Evolutionary conservation across 2,329 filamentous ascomycete species (phyloP).

Genomic region (Xylariaceae sp.): DNA sequence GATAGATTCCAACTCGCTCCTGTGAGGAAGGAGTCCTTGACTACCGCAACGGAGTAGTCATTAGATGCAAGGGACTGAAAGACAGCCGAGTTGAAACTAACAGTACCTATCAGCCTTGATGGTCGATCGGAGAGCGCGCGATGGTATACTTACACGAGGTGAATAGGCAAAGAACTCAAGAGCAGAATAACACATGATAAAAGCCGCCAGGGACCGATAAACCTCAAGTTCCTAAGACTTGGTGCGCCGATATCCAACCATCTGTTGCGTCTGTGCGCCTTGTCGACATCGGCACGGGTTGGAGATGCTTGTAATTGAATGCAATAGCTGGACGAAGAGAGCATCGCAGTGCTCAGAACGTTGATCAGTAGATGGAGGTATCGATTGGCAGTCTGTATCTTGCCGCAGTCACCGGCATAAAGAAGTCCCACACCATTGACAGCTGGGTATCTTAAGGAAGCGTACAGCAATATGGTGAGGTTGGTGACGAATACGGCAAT

Average conservation of each 20-base stretch:
- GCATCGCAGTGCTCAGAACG: slow-evolving; percentile 12
- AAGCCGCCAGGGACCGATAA: slow-evolving; percentile 9
- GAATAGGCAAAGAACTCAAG: slow-evolving; percentile 15
- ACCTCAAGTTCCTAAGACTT: slow-evolving; percentile 16
- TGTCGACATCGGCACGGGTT: slow-evolving; percentile 14
- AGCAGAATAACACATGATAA: slow-evolving; percentile 10
- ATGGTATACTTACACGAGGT: slow-evolving; percentile 14
- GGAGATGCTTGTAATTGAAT: slow-evolving; percentile 17
- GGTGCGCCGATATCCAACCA: slow-evolving; percentile 20
- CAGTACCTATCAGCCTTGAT: not conserved
- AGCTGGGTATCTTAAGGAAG: slow-evolving; percentile 4
- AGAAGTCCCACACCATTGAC: slow-evolving; percentile 15
- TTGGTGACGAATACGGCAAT: slow-evolving; percentile 9
- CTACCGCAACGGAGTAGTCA: slow-evolving; percentile 17
- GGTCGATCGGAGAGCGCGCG: not conserved
- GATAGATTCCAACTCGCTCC: slow-evolving; percentile 12
- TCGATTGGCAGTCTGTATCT: slow-evolving; percentile 8
- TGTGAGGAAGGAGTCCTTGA: slow-evolving; percentile 16
- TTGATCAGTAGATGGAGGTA: slow-evolving; percentile 16
- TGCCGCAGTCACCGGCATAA: slow-evolving; percentile 12
- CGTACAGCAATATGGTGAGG: slow-evolving; percentile 8
- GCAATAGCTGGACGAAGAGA: slow-evolving; percentile 15
- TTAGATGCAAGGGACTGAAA: slow-evolving; percentile 20
- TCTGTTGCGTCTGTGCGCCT: slow-evolving; percentile 4
- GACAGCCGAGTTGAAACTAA: slow-evolving; percentile 20